phyloP scores from a whole-genome alignment of 2,329 filamentous ascomycete species.

The Phyllosticta citriasiana region DNA sequence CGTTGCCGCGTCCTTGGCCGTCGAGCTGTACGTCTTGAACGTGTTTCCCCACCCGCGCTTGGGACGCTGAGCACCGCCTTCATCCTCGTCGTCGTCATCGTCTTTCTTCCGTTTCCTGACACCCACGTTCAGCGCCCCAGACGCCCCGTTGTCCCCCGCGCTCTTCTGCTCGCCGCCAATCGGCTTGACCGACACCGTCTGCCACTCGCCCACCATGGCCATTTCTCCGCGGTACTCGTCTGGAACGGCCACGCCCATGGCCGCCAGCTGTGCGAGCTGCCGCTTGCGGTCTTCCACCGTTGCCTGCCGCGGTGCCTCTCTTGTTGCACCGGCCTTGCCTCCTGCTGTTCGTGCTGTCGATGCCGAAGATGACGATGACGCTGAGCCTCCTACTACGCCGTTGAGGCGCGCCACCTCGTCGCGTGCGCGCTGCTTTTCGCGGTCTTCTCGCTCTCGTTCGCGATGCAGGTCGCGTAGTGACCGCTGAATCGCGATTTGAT shows the following conservation, averaged over 20 bases:
- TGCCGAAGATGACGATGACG: not conserved
- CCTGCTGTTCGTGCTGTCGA: slow-evolving; percentile 14
- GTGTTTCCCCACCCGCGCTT: slow-evolving; percentile 39
- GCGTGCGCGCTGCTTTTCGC: slow-evolving; percentile 72
- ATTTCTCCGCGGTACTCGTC: slow-evolving; percentile 68
- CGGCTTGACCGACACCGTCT: slow-evolving; percentile 45
- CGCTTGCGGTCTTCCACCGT: slow-evolving; percentile 61
- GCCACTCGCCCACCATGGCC: slow-evolving; percentile 86
- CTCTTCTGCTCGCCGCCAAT: slow-evolving; percentile 14
- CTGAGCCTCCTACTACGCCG: slow-evolving; percentile 48
- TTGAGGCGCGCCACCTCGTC: slow-evolving; percentile 80
- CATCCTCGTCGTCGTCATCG: slow-evolving; percentile 52
- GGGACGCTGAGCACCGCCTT: slow-evolving; percentile 31
- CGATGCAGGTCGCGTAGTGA: slow-evolving; percentile 84
- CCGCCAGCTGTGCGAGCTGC: slow-evolving; percentile 79
- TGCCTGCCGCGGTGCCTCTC: slow-evolving; percentile 32
- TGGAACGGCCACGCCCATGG: slow-evolving; percentile 77
- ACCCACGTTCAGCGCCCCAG: slow-evolving; percentile 40
- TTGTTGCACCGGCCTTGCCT: slow-evolving; percentile 21
- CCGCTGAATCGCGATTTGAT: slow-evolving; percentile 78
- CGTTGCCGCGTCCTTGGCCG: slow-evolving; percentile 32
- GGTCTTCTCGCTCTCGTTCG: slow-evolving; percentile 67
- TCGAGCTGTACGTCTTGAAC: slow-evolving; percentile 34
- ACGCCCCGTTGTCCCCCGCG: slow-evolving; percentile 37
- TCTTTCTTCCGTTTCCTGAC: slow-evolving; percentile 50